Conservation (phyloP, 257 asterid species). For the Salvia miltiorrhiza region DNA sequence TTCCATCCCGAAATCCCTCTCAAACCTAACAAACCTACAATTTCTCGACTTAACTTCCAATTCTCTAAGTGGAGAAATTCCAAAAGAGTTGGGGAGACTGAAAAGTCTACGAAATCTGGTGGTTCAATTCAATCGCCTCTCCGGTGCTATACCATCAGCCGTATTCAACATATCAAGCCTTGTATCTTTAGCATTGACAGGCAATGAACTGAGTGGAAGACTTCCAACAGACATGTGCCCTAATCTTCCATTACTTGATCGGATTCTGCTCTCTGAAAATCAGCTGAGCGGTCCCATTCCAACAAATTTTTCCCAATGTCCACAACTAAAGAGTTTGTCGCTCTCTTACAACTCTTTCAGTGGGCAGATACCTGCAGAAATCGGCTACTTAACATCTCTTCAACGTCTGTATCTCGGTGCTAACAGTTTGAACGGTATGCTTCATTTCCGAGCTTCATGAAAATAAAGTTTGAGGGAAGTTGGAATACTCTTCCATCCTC, state of each 20-base stretch:
- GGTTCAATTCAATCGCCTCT: not conserved
- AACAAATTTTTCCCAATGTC: not conserved
- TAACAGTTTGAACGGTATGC: not conserved
- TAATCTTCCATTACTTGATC: not conserved
- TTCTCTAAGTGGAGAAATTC: not conserved
- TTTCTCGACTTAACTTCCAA: slow-evolving; percentile 1
- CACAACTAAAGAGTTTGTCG: not conserved
- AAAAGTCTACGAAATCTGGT: not conserved
- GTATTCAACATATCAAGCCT: slow-evolving; percentile 2
- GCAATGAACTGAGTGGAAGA: too few relatives aligned
- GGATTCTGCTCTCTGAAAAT: not conserved
- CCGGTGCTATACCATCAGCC: slow-evolving; percentile 5
- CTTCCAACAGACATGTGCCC: too few relatives aligned
- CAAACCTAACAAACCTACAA: not conserved
- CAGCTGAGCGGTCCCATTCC: not conserved
- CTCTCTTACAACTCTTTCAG: not conserved
- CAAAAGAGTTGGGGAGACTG: not conserved
- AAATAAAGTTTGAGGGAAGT: too few relatives aligned
- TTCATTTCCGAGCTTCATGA: not conserved
- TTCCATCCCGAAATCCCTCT: slow-evolving; percentile 4
- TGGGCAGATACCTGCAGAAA: not conserved
- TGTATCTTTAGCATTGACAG: not conserved
- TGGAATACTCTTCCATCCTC: too few relatives aligned
- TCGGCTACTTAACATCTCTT: not conserved
- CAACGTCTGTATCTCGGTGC: not conserved